Evolutionary conservation across 768 basidiomycete species (phyloP).

Genomic region (Pleurotus pulmonarius): DNA sequence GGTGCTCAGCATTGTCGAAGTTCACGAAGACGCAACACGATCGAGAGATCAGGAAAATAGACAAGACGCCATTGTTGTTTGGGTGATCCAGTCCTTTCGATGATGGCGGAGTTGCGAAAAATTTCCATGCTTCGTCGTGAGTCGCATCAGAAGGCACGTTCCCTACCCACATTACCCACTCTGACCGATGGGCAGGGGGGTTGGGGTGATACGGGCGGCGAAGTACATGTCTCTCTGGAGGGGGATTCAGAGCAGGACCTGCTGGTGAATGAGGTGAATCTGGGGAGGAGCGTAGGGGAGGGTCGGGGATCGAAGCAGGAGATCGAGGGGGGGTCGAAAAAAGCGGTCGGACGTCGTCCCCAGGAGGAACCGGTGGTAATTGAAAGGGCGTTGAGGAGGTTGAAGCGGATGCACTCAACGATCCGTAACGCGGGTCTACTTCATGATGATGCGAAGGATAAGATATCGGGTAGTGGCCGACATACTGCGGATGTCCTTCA

Average conservation of each 20-base stretch:
- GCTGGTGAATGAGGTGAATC: too few relatives aligned
- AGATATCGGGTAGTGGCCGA: constrained; percentile 24
- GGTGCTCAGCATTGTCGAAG: constrained; percentile 58
- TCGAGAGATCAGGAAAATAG: constrained; percentile 91
- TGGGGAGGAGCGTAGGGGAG: too few relatives aligned
- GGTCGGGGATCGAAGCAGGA: neutral
- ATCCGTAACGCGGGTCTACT: too few relatives aligned
- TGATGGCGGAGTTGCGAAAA: constrained; percentile 52
- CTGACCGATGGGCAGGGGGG: constrained; percentile 70
- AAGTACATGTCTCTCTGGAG: constrained; percentile 24
- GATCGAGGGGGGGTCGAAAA: neutral
- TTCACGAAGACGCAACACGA: constrained; percentile 95
- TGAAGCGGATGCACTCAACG: too few relatives aligned
- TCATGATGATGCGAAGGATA: constrained; percentile 24
- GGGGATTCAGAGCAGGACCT: neutral
- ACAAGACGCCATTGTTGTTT: constrained; percentile 53
- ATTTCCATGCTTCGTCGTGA: constrained; percentile 81
- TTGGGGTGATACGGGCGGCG: constrained; percentile 68
- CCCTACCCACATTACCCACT: constrained; percentile 97
- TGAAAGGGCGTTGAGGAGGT: constrained; percentile 8
- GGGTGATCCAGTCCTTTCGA: neutral
- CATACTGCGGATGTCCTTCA: constrained; percentile 27
- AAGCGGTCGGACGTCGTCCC: too few relatives aligned
- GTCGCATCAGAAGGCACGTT: constrained; percentile 85
- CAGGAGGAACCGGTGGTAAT: neutral